Conservation (phyloP, 169 alveolate species). For the Cryptosporidium ubiquitum region DNA sequence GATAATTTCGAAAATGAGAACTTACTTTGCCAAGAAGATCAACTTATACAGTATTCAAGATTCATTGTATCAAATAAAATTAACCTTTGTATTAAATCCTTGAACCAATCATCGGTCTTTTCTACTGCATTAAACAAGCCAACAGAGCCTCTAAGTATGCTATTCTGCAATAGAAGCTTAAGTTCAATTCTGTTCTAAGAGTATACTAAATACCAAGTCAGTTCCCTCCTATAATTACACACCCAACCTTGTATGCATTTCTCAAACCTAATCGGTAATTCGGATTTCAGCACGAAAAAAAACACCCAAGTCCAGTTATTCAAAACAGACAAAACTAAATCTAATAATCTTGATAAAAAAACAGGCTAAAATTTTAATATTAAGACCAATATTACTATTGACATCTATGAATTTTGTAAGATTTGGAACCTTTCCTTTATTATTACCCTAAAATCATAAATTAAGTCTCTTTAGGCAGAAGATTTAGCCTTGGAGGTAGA, state of each 20-base stretch:
- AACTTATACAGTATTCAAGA: slow-evolving; percentile 1
- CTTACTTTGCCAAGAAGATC: neutral
- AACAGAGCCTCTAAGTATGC: neutral
- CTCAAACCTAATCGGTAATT: too few species aligned
- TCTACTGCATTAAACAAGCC: slow-evolving; percentile 9
- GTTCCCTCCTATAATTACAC: too few species aligned
- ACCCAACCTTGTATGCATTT: too few species aligned
- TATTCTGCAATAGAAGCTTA: neutral
- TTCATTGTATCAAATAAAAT: slow-evolving; percentile 17
- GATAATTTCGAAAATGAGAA: neutral
- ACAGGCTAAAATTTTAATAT: neutral
- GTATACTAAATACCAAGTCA: neutral
- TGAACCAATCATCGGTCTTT: slow-evolving; percentile 19
- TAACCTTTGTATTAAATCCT: neutral
- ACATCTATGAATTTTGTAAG: neutral
- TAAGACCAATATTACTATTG: slow-evolving; percentile 11
- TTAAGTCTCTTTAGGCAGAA: slow-evolving; percentile 3
- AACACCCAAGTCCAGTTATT: too few species aligned
- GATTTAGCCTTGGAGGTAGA: neutral
- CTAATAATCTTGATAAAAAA: neutral
- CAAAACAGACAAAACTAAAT: neutral
- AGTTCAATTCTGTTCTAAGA: neutral
- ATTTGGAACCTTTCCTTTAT: neutral
- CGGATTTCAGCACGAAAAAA: too few species aligned
- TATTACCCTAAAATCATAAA: neutral